A percentile compares a stretch with the other conserved stretches of the same genome.
phyloP scores from a whole-genome alignment of 805 yeast species.

The Jamesozyma rosinii region DNA sequence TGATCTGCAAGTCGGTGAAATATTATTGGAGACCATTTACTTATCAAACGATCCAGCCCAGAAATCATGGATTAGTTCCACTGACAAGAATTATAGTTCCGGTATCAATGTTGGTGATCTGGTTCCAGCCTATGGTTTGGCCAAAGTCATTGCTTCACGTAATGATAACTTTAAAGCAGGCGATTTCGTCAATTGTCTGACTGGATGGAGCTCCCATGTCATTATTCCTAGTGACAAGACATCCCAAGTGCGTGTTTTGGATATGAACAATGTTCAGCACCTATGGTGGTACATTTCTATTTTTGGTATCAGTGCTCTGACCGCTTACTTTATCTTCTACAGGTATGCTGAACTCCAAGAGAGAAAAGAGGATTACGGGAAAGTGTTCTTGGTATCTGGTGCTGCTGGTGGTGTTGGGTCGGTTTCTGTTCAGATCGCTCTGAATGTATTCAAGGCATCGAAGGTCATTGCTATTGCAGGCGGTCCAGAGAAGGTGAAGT shows the following conservation, averaged over 20 bases:
- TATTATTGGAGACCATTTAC: slow-evolving; percentile 38
- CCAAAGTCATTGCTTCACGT: slow-evolving; percentile 41
- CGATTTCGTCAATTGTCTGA: slow-evolving; percentile 33
- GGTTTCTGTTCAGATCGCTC: slow-evolving; percentile 47
- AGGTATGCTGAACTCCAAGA: slow-evolving; percentile 40
- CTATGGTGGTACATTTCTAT: slow-evolving; percentile 39
- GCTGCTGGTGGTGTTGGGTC: slow-evolving; percentile 68
- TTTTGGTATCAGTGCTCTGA: slow-evolving; percentile 49
- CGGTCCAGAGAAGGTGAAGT: slow-evolving; percentile 44
- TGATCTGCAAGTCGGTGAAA: slow-evolving; percentile 32
- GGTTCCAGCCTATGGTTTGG: slow-evolving; percentile 44
- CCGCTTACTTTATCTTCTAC: slow-evolving; percentile 50
- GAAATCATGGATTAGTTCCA: slow-evolving; percentile 43
- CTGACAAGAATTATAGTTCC: slow-evolving; percentile 25
- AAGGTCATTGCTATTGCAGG: slow-evolving; percentile 60
- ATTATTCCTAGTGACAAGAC: slow-evolving; percentile 23
- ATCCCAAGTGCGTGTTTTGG: slow-evolving; percentile 6
- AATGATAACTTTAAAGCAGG: slow-evolving; percentile 35
- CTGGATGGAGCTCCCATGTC: slow-evolving; percentile 43
- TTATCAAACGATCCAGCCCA: slow-evolving; percentile 57
- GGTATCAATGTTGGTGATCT: slow-evolving; percentile 35
- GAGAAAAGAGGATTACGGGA: slow-evolving; percentile 33
- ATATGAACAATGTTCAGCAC: slow-evolving; percentile 25
- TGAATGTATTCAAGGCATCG: slow-evolving; percentile 42
- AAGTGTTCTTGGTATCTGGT: slow-evolving; percentile 48